phyloP scores from a whole-genome alignment of 1,284 basidiomycete genomes.

The Melampsora occidentalis region DNA sequence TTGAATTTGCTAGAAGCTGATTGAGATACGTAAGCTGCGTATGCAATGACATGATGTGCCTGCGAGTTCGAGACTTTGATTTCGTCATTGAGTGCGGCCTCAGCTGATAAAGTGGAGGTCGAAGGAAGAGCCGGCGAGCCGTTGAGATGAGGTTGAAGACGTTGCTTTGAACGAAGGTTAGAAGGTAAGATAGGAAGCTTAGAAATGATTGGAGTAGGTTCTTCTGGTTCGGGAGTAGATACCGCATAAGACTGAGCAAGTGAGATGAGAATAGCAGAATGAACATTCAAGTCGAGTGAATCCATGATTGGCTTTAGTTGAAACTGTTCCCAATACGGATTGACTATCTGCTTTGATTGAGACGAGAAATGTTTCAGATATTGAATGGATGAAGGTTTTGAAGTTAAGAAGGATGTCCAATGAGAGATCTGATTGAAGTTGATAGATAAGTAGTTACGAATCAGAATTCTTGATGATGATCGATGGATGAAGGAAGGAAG shows the following conservation, averaged over 20 bases:
- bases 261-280: constrained; percentile 41
- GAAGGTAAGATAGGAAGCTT: constrained; percentile 22
- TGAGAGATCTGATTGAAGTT: no score
- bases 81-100: neutral
- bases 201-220: constrained; percentile 28
- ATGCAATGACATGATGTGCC: constrained; percentile 37
- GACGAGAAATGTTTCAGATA: no score
- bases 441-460: no score
- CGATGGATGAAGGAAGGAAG: no score
- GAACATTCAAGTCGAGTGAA: constrained; percentile 41
- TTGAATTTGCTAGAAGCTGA: constrained; percentile 21
- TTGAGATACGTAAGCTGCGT: constrained; percentile 37
- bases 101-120: constrained; percentile 2
- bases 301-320: constrained; percentile 18
- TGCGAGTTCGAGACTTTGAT: constrained; percentile 28
- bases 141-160: constrained; percentile 18
- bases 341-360: no score
- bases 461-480: no score
- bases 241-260: constrained; percentile 39
- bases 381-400: no score
- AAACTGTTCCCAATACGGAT: no score
- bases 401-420: no score
- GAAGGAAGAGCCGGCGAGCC: neutral
- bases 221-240: constrained; percentile 16
- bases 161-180: neutral